phyloP scores from a whole-genome alignment of 2,329 filamentous ascomycete species.

The Fusarium illudens region DNA sequence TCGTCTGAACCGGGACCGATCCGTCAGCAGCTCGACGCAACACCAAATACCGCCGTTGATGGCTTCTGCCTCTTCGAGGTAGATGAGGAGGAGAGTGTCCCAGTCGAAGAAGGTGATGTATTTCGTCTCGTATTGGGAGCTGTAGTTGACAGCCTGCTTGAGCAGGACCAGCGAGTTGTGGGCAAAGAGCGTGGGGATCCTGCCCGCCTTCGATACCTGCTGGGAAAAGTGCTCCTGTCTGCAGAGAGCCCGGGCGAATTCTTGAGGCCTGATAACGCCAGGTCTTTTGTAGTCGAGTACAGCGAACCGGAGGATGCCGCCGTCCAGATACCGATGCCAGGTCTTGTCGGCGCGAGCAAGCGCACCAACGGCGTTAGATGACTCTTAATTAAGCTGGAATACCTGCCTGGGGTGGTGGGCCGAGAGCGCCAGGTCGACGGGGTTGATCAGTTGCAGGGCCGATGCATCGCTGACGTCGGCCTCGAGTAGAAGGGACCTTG shows the following conservation, averaged over 20 bases:
- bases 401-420: background rate
- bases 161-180: background rate
- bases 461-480: background rate
- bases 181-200: too few relatives aligned
- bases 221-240: background rate
- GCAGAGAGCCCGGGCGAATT: background rate
- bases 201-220: background rate
- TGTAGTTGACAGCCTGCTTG: background rate
- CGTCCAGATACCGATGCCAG: background rate
- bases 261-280: background rate
- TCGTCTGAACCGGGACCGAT: too few relatives aligned
- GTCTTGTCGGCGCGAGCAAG: too few relatives aligned
- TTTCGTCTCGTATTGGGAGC: background rate
- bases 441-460: background rate
- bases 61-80: background rate
- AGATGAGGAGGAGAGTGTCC: background rate
- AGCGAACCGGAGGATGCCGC: background rate
- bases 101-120: background rate
- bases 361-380: too few relatives aligned
- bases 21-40: background rate
- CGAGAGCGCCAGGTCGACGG: background rate
- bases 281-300: background rate
- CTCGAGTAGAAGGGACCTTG: background rate
- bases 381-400: background rate
- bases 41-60: background rate